Base-by-base conservation (phyloP, 1,139 yeast genomes). In the Saccharomyces hybrid region DNA sequence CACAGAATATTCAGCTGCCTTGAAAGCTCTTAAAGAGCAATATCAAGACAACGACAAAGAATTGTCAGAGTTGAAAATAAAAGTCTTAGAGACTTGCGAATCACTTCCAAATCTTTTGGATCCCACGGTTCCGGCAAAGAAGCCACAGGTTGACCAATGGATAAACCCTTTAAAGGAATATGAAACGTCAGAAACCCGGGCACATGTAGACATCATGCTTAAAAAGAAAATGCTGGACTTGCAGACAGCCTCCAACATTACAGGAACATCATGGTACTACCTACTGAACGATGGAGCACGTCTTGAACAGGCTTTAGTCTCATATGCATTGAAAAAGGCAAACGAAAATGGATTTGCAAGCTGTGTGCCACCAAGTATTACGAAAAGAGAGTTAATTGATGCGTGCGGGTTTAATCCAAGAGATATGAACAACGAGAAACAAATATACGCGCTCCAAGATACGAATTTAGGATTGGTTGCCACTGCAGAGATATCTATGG, bases 341-440 rank as follows among this genome's bases (percentile, higher is more conserved):
- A 75, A 88, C 47, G 64, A 71, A 47, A 69, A 75, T 7, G 97
- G 96, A 0, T 95, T 87, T 72, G 71, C 72, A 41, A 78, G 86
- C 78, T 82, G 85, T 11, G 72, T 82, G 7, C 97, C 99, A 0
- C 99, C 99, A 1, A 81, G 95, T 1, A 80, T 93, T 26, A 96
- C 91, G 1, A 81, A 88, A 59, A 76, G 81, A 24, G 96, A 88
- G 59, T 76, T 89, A 9, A 83, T 91, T 0, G 75, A 78, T 59
- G 97, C 97, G 0, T 95, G 99, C 74, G 99, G 99, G 0, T 95
- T 91, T 73, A 84, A 86, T 66, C 99, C 99, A 8, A 81, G 96
- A 56, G 99, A 93, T 67, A 85, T 84, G 62, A 87, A 88, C 63
- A 83, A 84, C 56, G 98, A 90, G 63, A 84, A 84, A 54, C 99